phyloP scores from a whole-genome alignment of 305 asterid genomes.

The Salvia sclarea region DNA sequence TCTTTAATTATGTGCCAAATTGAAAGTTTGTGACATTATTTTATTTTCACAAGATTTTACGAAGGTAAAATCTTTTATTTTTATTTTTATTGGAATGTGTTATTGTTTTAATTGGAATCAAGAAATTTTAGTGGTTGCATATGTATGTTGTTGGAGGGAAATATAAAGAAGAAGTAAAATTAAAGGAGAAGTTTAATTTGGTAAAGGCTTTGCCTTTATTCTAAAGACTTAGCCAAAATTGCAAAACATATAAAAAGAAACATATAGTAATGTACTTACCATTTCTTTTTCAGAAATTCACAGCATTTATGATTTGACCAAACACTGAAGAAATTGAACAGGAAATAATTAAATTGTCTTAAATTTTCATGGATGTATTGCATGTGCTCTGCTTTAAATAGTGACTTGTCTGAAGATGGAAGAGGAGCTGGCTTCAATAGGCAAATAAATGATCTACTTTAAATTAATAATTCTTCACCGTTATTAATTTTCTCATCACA shows the following conservation, averaged over 20 bases:
- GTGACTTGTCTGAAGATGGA: conserved; percentile 26
- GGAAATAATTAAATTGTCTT: not conserved
- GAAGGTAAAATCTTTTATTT: conserved; percentile 43
- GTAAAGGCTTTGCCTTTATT: too few relatives aligned
- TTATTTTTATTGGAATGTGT: not conserved
- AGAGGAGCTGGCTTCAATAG: not conserved
- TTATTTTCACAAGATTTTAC: conserved; percentile 32
- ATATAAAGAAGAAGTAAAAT: too few relatives aligned
- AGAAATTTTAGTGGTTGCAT: not conserved
- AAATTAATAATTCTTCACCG: not conserved
- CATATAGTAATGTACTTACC: too few relatives aligned
- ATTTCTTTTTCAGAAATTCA: not conserved
- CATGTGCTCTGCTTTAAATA: conserved; percentile 36
- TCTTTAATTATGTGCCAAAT: conserved; percentile 34
- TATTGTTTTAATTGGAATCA: not conserved
- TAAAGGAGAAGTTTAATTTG: too few relatives aligned
- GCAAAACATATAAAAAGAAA: too few relatives aligned
- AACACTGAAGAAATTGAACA: not conserved
- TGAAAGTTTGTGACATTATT: not conserved
- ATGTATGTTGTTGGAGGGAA: not conserved
- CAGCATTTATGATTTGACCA: not conserved
- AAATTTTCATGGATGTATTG: conserved; percentile 35
- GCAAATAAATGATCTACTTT: not conserved
- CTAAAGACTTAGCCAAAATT: too few relatives aligned
- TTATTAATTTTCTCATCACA: too few relatives aligned